Evolutionary conservation across 2,329 filamentous ascomycete genomes (phyloP).

Genomic region (Macrophomina tecta): DNA sequence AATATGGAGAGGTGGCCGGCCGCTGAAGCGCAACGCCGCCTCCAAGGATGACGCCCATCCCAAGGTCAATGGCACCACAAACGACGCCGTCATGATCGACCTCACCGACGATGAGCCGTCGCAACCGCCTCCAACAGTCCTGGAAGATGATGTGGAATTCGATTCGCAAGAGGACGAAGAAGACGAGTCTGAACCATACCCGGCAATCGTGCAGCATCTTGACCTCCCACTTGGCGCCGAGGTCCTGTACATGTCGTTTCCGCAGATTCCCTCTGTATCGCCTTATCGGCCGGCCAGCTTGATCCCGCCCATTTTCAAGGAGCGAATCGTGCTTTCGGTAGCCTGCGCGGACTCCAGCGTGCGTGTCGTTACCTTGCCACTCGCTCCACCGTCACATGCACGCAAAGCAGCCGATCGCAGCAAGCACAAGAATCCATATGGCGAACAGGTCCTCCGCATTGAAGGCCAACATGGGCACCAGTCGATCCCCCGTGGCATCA

Average conservation of each 20-base stretch:
- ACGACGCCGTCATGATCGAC: slow-evolving; percentile 58
- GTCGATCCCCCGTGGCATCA: slow-evolving; percentile 57
- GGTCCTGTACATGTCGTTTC: slow-evolving; percentile 61
- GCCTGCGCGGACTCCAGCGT: slow-evolving; percentile 64
- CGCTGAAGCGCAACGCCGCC: slow-evolving; percentile 45
- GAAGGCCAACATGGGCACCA: slow-evolving; percentile 55
- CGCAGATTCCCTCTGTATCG: slow-evolving; percentile 44
- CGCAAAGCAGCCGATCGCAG: slow-evolving; percentile 44
- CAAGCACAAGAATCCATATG: slow-evolving; percentile 38
- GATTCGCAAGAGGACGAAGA: slow-evolving; percentile 63
- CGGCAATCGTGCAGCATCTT: slow-evolving; percentile 59
- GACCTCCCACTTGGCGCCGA: slow-evolving; percentile 61
- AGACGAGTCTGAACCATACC: slow-evolving; percentile 62
- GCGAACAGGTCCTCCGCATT: slow-evolving; percentile 57
- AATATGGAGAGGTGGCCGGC: slow-evolving; percentile 65
- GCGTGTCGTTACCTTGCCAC: slow-evolving; percentile 60
- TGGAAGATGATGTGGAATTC: slow-evolving; percentile 48
- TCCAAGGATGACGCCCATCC: slow-evolving; percentile 38
- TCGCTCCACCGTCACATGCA: slow-evolving; percentile 57
- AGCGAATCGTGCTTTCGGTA: slow-evolving; percentile 59
- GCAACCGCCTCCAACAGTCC: slow-evolving; percentile 30
- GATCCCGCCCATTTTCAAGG: slow-evolving; percentile 55
- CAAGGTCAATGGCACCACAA: slow-evolving; percentile 49
- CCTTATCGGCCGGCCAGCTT: slow-evolving; percentile 41
- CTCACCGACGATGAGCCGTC: slow-evolving; percentile 61